Evolutionary conservation across 768 basidiomycete genomes (phyloP).

Genomic region (Boletales sp.): DNA sequence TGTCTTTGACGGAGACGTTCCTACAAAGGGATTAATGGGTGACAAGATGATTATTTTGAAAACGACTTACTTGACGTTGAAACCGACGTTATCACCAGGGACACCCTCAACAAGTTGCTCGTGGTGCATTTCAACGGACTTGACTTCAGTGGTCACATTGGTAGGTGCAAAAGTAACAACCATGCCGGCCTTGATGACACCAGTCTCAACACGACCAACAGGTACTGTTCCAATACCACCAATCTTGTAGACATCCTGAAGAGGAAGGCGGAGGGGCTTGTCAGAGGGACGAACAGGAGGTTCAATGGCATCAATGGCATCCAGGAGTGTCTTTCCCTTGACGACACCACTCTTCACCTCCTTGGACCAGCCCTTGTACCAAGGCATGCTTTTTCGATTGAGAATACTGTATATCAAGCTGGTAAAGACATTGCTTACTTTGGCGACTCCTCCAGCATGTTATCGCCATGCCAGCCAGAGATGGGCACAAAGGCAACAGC

Average conservation of each 20-base stretch:
- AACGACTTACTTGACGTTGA: constrained; percentile 86
- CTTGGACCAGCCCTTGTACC: constrained; percentile 99
- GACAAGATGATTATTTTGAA: background rate
- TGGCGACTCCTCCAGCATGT: constrained; percentile 98
- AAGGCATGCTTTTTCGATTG: constrained; percentile 72
- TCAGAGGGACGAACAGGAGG: constrained; percentile 95
- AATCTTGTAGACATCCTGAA: constrained; percentile 99
- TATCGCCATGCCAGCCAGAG: constrained; percentile 99
- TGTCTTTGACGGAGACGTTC: constrained; percentile 99
- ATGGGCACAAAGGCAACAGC: constrained; percentile 97
- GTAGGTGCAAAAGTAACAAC: constrained; percentile 94
- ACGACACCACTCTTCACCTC: constrained; percentile 88
- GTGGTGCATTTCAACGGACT: constrained; percentile 99
- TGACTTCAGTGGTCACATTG: constrained; percentile 99
- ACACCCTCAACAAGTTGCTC: constrained; percentile 92
- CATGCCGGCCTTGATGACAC: constrained; percentile 99
- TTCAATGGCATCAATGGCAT: constrained; percentile 99
- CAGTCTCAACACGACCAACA: constrained; percentile 99
- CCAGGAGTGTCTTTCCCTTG: constrained; percentile 99
- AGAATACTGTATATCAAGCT: constrained; percentile 8
- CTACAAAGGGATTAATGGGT: constrained; percentile 35
- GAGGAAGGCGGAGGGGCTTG: constrained; percentile 99
- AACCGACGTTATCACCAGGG: constrained; percentile 99
- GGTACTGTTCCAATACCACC: constrained; percentile 99
- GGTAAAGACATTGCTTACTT: constrained; percentile 55